Percentiles rank a stretch among this genome's conserved stretches.
phyloP scores from a whole-genome alignment of 2,329 filamentous ascomycete genomes.

The Alternaria solani region DNA sequence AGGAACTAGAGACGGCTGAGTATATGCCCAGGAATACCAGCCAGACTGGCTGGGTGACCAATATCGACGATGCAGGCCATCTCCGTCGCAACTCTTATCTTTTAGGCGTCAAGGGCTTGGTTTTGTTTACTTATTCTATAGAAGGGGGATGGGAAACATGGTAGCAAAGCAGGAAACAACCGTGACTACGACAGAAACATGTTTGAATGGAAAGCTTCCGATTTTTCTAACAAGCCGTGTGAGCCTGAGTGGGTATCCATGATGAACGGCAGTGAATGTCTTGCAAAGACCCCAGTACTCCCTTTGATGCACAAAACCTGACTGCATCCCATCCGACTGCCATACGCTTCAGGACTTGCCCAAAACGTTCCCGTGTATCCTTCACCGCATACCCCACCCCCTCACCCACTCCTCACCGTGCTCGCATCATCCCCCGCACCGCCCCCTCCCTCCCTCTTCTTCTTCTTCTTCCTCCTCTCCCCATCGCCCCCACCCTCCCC shows the following conservation, averaged over 20 bases:
- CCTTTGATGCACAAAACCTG: not conserved
- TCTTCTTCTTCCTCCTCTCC: constrained; percentile 29
- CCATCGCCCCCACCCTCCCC: constrained; percentile 19
- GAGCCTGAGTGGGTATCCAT: not conserved
- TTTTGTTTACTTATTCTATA: no score
- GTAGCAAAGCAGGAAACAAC: not conserved
- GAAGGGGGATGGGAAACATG: no score
- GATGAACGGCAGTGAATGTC: not conserved
- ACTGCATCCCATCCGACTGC: no score
- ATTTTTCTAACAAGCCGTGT: not conserved
- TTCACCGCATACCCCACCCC: no score
- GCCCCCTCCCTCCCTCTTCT: constrained; percentile 25
- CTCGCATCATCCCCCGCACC: constrained; percentile 28
- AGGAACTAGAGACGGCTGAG: not conserved
- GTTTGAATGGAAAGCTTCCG: not conserved
- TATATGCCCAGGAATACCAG: not conserved
- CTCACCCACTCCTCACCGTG: constrained; percentile 31
- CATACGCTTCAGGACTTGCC: no score
- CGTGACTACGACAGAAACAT: not conserved
- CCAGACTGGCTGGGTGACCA: no score
- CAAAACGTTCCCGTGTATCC: no score
- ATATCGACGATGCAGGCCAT: no score
- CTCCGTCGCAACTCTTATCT: no score
- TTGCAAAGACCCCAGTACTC: not conserved
- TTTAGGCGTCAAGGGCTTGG: no score